Conservation (phyloP, 2,329 filamentous ascomycete species). For the Stemphylium beticola region DNA sequence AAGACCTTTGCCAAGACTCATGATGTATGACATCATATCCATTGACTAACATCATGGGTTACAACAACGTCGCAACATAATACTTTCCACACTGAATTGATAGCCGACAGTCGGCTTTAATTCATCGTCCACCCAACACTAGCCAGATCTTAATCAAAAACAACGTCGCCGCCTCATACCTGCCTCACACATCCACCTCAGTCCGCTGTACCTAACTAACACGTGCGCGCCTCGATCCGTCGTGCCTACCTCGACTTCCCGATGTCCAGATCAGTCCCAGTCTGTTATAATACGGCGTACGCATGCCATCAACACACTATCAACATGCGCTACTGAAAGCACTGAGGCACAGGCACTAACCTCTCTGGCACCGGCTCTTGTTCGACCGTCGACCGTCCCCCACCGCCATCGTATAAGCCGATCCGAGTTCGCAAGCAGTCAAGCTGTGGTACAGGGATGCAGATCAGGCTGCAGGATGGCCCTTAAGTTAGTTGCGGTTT, state of each 20-base stretch:
- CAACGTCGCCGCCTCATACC: not conserved
- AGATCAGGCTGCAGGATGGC: conserved; percentile 3
- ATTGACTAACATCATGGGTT: not conserved
- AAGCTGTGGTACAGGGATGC: conserved; percentile 5
- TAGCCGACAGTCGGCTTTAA: not conserved
- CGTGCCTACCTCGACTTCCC: not conserved
- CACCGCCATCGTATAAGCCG: not conserved
- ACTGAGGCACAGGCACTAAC: conserved; percentile 1
- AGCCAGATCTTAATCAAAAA: not conserved
- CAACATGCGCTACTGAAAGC: not conserved
- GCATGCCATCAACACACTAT: not conserved
- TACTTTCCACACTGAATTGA: not conserved
- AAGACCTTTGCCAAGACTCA: conserved; percentile 2
- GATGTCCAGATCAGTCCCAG: not conserved
- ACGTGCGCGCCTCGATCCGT: not conserved
- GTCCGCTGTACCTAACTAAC: not conserved
- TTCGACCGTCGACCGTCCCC: conserved; percentile 3
- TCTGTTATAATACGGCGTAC: too few species aligned
- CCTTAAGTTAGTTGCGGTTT: conserved; percentile 7
- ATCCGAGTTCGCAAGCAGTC: not conserved
- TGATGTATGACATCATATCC: conserved; percentile 5
- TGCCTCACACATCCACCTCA: not conserved
- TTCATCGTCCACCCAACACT: not conserved
- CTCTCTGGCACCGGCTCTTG: not conserved
- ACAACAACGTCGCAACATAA: not conserved